Percentiles rank a stretch among this genome's conserved stretches.
These are phyloP conservation scores for Solanum okadae DNA, from an alignment of 257 asterid species.

Conservation along the genomic window DNA sequence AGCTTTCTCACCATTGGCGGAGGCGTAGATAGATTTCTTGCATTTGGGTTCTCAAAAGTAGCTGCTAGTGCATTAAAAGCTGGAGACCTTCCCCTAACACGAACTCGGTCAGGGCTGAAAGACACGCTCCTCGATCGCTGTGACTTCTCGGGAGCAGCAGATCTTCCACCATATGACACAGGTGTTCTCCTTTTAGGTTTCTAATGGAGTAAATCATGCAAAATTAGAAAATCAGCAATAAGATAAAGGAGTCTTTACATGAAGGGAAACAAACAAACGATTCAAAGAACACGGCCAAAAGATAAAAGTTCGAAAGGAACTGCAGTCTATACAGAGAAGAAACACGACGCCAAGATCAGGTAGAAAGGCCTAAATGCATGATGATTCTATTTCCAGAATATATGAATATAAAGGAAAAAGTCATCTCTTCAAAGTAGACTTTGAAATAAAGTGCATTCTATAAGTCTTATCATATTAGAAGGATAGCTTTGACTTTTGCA, in stretches of 20 bases:
- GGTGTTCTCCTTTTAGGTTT: conserved; percentile 84
- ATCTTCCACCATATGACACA: conserved; percentile 64
- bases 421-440: not conserved
- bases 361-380: not conserved
- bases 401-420: not conserved
- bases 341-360: not conserved
- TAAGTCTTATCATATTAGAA: not conserved
- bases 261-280: not conserved
- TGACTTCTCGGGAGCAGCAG: conserved; percentile 80
- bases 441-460: not conserved
- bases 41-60: conserved; percentile 61
- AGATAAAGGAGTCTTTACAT: not conserved
- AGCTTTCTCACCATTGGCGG: conserved; percentile 82
- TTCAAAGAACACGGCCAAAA: not conserved
- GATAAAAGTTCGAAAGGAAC: not conserved
- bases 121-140: conserved; percentile 97
- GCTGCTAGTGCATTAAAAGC: conserved; percentile 98
- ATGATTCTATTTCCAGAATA: not conserved
- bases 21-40: conserved; percentile 91
- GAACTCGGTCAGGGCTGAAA: conserved; percentile 95
- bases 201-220: conserved; percentile 25
- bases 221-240: not conserved
- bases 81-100: conserved; percentile 97
- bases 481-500: not conserved
- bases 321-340: not conserved